phyloP scores from a whole-genome alignment of 2,329 filamentous ascomycete genomes.

The Ceratocystis huliohia region DNA sequence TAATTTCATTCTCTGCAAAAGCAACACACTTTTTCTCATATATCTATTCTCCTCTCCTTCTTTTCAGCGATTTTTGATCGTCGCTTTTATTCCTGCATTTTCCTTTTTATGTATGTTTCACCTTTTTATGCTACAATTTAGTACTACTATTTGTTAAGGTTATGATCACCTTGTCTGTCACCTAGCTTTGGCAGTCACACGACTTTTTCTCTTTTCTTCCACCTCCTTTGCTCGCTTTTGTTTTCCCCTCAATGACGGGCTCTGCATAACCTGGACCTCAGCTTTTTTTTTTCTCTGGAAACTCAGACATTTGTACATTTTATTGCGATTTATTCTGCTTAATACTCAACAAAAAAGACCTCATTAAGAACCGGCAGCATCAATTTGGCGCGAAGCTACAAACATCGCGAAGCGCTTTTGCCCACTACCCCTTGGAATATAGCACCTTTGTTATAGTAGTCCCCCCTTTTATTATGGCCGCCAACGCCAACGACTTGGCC shows the following conservation, averaged over 20 bases:
- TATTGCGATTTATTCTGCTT: neutral
- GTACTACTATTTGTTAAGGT: neutral
- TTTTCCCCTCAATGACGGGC: neutral
- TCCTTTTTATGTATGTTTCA: neutral
- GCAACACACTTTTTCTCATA: neutral
- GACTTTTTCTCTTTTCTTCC: neutral
- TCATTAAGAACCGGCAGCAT: neutral
- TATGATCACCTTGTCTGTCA: conserved; percentile 5
- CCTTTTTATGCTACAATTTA: neutral
- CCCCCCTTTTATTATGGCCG: conserved; percentile 28
- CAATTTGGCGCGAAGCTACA: neutral
- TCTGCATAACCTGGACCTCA: neutral
- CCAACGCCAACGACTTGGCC: conserved; percentile 29
- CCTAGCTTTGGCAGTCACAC: neutral
- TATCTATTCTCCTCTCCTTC: neutral
- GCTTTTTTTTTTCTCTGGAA: neutral
- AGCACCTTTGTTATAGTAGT: neutral
- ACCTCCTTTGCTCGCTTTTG: neutral
- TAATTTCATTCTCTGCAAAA: neutral
- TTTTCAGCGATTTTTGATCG: neutral
- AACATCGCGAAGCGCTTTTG: neutral
- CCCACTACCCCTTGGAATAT: neutral
- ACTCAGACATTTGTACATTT: neutral
- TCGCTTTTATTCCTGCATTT: neutral
- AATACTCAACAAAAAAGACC: neutral